These are phyloP conservation scores for Protomyces lactucae-debilis DNA, from an alignment of 1,139 yeast species.

Conservation along the genomic window DNA sequence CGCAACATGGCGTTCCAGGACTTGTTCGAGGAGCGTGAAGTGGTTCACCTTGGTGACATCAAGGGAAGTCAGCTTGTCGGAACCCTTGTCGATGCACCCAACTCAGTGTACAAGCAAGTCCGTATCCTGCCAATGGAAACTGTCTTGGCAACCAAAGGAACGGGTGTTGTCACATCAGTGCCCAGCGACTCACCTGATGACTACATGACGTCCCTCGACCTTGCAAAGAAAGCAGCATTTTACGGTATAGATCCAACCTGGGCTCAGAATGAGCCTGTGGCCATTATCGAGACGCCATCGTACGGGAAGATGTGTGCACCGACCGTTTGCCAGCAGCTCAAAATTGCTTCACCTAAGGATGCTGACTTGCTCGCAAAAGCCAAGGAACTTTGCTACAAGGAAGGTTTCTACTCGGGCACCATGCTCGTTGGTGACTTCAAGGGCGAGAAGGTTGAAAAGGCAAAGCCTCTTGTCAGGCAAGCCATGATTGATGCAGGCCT, in stretches of 20 bases:
- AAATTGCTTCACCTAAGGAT: slow-evolving; percentile 94
- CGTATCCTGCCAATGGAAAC: slow-evolving; percentile 97
- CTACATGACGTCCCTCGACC: slow-evolving; percentile 76
- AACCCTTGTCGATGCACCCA: slow-evolving; percentile 79
- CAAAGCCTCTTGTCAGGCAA: slow-evolving; percentile 79
- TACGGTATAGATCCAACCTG: slow-evolving; percentile 81
- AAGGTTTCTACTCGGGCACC: slow-evolving; percentile 88
- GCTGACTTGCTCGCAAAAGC: slow-evolving; percentile 80
- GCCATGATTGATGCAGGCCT: slow-evolving; percentile 72
- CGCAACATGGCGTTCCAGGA: slow-evolving; percentile 96
- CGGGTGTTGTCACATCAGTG: slow-evolving; percentile 98
- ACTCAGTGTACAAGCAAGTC: slow-evolving; percentile 63
- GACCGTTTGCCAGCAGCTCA: slow-evolving; percentile 72
- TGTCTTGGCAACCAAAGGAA: slow-evolving; percentile 89
- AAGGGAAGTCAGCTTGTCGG: slow-evolving; percentile 77
- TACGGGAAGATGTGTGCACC: slow-evolving; percentile 91
- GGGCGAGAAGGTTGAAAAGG: slow-evolving; percentile 86
- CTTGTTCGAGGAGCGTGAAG: slow-evolving; percentile 82
- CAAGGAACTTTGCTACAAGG: slow-evolving; percentile 91
- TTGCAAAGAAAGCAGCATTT: slow-evolving; percentile 84
- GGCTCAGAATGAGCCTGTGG: slow-evolving; percentile 69
- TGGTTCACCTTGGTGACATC: slow-evolving; percentile 57
- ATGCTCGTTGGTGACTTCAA: slow-evolving; percentile 74
- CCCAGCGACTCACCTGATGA: slow-evolving; percentile 99
- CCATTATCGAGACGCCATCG: slow-evolving; percentile 72